Evolutionary conservation across 352 stramenopile species (phyloP).

Genomic region (Peronospora belbahrii): DNA sequence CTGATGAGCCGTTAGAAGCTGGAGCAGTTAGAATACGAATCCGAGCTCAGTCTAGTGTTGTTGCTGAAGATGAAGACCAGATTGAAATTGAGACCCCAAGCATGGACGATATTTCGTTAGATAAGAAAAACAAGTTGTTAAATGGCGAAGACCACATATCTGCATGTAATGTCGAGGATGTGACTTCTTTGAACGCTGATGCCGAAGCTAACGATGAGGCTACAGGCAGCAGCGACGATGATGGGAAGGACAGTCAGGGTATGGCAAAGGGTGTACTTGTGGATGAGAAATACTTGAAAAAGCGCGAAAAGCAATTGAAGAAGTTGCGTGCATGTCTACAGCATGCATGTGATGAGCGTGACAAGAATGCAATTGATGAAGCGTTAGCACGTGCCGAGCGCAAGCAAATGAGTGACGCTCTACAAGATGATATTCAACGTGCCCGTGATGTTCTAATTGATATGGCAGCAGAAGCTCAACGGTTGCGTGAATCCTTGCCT

Average conservation of each 20-base stretch:
- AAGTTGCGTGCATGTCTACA: slow-evolving; percentile 44
- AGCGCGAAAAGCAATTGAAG: slow-evolving; percentile 65
- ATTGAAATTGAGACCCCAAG: slow-evolving; percentile 2
- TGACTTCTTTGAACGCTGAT: slow-evolving; percentile 8
- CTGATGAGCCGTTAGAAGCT: slow-evolving; percentile 30
- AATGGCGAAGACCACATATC: slow-evolving; percentile 2
- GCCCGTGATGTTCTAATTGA: slow-evolving; percentile 40
- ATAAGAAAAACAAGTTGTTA: background rate
- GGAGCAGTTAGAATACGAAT: slow-evolving; percentile 17
- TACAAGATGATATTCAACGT: slow-evolving; percentile 44
- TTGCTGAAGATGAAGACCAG: slow-evolving; percentile 1
- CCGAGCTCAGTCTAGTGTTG: slow-evolving; percentile 15
- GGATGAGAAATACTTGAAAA: slow-evolving; percentile 71
- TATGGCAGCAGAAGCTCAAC: slow-evolving; percentile 21
- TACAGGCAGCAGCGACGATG: slow-evolving; percentile 27
- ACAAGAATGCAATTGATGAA: slow-evolving; percentile 46
- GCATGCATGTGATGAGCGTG: slow-evolving; percentile 38
- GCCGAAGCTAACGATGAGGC: slow-evolving; percentile 24
- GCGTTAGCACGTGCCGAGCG: slow-evolving; percentile 57
- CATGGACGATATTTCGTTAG: background rate
- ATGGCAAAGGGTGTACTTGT: slow-evolving; percentile 44
- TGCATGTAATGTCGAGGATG: background rate
- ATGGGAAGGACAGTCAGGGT: slow-evolving; percentile 27
- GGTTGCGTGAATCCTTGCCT: slow-evolving; percentile 10
- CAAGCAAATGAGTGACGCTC: slow-evolving; percentile 67